These are phyloP conservation scores for Mycena chlorophos DNA, from an alignment of 768 basidiomycete genomes.

Conservation along the genomic window DNA sequence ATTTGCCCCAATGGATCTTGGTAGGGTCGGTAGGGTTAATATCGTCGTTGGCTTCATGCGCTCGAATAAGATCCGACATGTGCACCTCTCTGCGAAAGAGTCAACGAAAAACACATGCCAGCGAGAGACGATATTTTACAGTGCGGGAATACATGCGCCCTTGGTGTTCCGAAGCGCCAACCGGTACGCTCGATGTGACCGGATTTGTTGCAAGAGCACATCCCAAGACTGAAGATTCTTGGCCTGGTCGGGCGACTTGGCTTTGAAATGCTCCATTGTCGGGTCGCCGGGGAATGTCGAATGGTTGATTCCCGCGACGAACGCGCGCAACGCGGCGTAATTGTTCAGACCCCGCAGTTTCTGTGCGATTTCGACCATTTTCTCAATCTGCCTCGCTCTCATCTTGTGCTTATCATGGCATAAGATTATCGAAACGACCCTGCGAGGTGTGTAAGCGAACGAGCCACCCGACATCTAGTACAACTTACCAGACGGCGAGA, in stretches of 20 bases:
- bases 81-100: conserved; percentile 77
- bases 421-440: conserved; percentile 90
- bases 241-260: conserved; percentile 62
- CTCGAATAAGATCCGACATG: conserved; percentile 83
- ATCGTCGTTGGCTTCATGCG: conserved; percentile 84
- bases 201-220: conserved; percentile 75
- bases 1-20: conserved; percentile 95
- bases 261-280: conserved; percentile 73
- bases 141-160: conserved; percentile 83
- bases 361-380: conserved; percentile 82
- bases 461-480: not conserved
- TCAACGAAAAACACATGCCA: conserved; percentile 5
- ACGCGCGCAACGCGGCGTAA: conserved; percentile 88
- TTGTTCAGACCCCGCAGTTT: conserved; percentile 84
- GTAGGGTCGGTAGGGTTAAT: conserved; percentile 60
- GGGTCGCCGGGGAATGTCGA: conserved; percentile 76
- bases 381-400: conserved; percentile 83
- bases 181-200: conserved; percentile 89
- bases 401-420: conserved; percentile 77
- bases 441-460: conserved; percentile 31
- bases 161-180: conserved; percentile 84
- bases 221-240: conserved; percentile 84
- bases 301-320: conserved; percentile 91
- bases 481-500: conserved; percentile 74
- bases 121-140: conserved; percentile 45